These are phyloP conservation scores for Bullera alba DNA, from an alignment of 768 basidiomycete genomes.

Conservation along the genomic window DNA sequence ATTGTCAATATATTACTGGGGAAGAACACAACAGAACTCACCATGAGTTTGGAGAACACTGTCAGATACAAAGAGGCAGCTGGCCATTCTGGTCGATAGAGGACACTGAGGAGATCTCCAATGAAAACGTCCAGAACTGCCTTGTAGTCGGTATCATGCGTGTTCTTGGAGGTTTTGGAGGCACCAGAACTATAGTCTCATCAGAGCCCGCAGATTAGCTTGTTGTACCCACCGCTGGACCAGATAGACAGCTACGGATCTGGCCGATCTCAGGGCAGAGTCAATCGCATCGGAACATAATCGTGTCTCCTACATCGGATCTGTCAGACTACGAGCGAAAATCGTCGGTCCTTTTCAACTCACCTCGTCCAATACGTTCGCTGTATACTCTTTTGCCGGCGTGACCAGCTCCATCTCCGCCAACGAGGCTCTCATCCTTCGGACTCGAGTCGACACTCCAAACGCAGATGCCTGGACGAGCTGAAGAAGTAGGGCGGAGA, in stretches of 20 bases:
- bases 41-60: conserved; percentile 80
- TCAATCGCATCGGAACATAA: conserved; percentile 25
- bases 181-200: conserved; percentile 51
- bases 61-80: conserved; percentile 74
- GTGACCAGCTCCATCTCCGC: conserved; percentile 41
- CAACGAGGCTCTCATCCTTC: conserved; percentile 45
- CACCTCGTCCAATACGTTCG: neutral
- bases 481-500: conserved; percentile 85
- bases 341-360: too few relatives aligned
- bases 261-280: conserved; percentile 74
- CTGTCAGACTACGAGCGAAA: conserved; percentile 46
- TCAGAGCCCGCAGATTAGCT: neutral
- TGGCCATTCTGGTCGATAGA: conserved; percentile 97
- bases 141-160: conserved; percentile 90
- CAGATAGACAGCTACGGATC: conserved; percentile 71
- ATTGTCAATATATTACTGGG: neutral
- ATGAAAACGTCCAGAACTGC: conserved; percentile 86
- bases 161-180: conserved; percentile 69
- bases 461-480: conserved; percentile 93
- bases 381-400: conserved; percentile 7
- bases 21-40: conserved; percentile 44
- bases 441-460: conserved; percentile 55
- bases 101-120: conserved; percentile 73
- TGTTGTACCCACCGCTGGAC: conserved; percentile 46
- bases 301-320: conserved; percentile 43